Evolutionary conservation across 179 eudicot species (phyloP).

Genomic region (Beta lomatogona): DNA sequence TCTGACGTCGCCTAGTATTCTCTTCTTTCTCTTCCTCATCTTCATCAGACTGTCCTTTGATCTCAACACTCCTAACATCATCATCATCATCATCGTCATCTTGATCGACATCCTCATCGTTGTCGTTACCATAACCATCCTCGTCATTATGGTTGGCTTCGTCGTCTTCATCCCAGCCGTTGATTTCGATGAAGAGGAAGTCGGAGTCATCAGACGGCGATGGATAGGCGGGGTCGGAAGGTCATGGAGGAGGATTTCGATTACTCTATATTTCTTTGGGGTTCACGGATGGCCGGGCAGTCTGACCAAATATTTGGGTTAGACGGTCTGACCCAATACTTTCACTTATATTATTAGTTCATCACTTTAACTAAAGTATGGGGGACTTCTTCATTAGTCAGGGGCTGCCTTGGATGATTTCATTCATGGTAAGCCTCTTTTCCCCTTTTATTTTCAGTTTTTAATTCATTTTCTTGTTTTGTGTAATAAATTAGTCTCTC

Average conservation of each 20-base stretch:
- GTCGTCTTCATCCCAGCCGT: constrained; percentile 46
- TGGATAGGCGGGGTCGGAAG: constrained; percentile 21
- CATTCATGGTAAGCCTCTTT: no score
- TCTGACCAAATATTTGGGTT: no score
- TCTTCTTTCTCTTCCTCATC: constrained; percentile 34
- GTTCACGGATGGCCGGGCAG: no score
- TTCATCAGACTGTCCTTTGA: constrained; percentile 35
- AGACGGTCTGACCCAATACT: no score
- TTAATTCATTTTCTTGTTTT: no score
- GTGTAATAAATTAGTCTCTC: no score
- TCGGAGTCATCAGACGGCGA: constrained; percentile 49
- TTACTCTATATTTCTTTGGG: no score
- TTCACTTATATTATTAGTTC: no score
- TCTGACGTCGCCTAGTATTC: constrained; percentile 38
- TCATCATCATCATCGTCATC: constrained; percentile 30
- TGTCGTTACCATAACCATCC: constrained; percentile 9
- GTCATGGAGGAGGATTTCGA: neutral
- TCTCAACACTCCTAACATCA: constrained; percentile 48
- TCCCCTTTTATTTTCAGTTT: no score
- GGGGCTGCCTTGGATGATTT: no score
- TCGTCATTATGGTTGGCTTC: constrained; percentile 21
- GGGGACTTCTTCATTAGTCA: no score
- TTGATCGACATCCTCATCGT: neutral
- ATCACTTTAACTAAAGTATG: no score
- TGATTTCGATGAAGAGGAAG: constrained; percentile 62